Conservation (phyloP, 495 filamentous ascomycete genomes). For the Chaetomium cochliodes region DNA sequence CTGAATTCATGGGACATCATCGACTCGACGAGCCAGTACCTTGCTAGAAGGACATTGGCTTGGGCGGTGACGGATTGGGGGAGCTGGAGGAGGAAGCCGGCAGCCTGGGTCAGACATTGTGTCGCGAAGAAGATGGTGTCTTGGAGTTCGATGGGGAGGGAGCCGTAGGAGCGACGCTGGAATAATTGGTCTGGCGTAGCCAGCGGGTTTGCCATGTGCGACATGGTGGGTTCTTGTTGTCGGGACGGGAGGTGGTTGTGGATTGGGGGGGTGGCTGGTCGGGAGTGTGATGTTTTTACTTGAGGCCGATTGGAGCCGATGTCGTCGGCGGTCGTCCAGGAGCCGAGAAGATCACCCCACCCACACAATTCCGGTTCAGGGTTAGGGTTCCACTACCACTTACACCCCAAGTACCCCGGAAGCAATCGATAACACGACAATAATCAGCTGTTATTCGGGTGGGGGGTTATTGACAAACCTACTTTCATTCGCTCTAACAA, state of each 20-base stretch:
- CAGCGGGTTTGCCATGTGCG: slow-evolving; percentile 75
- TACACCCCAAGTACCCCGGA: too few species aligned
- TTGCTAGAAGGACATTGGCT: slow-evolving; percentile 81
- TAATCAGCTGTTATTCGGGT: too few species aligned
- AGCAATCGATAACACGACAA: too few species aligned
- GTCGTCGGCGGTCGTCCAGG: not conserved
- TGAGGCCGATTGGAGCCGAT: not conserved
- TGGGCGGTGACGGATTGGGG: slow-evolving; percentile 88
- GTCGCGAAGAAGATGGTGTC: slow-evolving; percentile 64
- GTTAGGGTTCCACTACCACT: too few species aligned
- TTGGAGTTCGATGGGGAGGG: slow-evolving; percentile 76
- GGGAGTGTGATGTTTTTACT: not conserved
- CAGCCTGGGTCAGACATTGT: slow-evolving; percentile 79
- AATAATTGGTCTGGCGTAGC: slow-evolving; percentile 79
- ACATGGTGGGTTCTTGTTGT: slow-evolving; percentile 35
- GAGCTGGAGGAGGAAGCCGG: slow-evolving; percentile 79
- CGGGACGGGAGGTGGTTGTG: not conserved
- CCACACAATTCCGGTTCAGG: too few species aligned
- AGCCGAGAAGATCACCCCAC: too few species aligned
- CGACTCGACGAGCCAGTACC: slow-evolving; percentile 71
- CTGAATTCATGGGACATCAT: slow-evolving; percentile 50
- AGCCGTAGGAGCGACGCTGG: slow-evolving; percentile 52
- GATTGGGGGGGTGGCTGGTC: too few species aligned
- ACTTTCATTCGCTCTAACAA: too few species aligned
- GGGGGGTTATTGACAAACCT: too few species aligned